A percentile compares a stretch with the other conserved stretches of the same genome.
These are phyloP conservation scores for Penicillium sp. DNA, from an alignment of 2,329 filamentous ascomycete genomes.

Conservation along the genomic window DNA sequence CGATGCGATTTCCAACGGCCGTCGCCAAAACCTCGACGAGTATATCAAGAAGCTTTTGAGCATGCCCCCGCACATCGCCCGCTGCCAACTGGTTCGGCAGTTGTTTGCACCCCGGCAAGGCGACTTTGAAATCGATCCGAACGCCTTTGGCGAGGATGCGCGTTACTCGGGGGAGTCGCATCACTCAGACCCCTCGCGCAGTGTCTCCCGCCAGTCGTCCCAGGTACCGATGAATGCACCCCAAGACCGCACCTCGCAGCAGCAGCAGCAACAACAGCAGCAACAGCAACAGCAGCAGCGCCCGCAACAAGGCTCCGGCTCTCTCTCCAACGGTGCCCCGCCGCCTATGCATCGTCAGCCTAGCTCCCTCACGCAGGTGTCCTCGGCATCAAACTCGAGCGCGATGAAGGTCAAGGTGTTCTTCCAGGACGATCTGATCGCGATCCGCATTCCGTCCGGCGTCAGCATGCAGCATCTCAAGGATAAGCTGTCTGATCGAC, in stretches of 20 bases:
- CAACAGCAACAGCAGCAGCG: conserved; percentile 47
- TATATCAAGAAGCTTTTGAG: conserved; percentile 90
- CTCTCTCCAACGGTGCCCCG: conserved; percentile 37
- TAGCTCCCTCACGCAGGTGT: conserved; percentile 53
- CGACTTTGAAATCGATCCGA: conserved; percentile 87
- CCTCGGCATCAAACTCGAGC: conserved; percentile 40
- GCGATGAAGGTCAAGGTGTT: conserved; percentile 93
- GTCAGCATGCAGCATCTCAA: conserved; percentile 75
- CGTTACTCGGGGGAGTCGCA: conserved; percentile 70
- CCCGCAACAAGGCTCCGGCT: conserved; percentile 33
- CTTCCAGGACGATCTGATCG: conserved; percentile 87
- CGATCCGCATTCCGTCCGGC: conserved; percentile 81
- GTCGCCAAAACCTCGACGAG: conserved; percentile 87
- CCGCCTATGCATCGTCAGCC: conserved; percentile 49
- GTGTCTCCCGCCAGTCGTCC: conserved; percentile 64
- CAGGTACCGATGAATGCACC: conserved; percentile 60
- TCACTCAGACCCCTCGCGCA: conserved; percentile 62
- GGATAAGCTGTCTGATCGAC: conserved; percentile 78
- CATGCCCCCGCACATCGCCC: conserved; percentile 79
- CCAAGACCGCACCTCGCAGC: conserved; percentile 39
- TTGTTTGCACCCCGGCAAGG: conserved; percentile 88
- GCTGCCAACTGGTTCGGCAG: conserved; percentile 78
- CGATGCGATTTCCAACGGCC: conserved; percentile 92
- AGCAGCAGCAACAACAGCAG: conserved; percentile 42
- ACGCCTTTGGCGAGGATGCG: conserved; percentile 65